A percentile compares a stretch with the other conserved stretches of the same genome.
These are phyloP conservation scores for Heritiera fomes DNA, from an alignment of 345 rosid genomes.

Conservation along the genomic window DNA sequence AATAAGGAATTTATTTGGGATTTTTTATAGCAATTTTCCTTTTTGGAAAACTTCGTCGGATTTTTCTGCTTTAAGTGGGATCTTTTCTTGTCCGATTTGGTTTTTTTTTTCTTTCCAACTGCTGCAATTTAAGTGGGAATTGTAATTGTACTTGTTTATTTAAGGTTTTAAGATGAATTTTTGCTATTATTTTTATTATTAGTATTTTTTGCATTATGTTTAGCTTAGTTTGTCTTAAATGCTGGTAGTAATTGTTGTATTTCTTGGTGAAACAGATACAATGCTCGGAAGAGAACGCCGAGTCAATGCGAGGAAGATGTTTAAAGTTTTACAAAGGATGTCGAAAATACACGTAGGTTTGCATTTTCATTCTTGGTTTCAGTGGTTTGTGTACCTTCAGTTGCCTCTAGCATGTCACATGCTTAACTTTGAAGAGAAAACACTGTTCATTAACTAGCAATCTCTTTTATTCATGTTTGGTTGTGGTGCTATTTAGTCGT, in stretches of 20 bases:
- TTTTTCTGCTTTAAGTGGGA: not conserved
- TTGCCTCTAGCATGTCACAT: not conserved
- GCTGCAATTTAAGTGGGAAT: not conserved
- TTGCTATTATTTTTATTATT: not conserved
- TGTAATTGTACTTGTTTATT: not conserved
- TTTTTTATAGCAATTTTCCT: not conserved
- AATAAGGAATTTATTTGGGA: not conserved
- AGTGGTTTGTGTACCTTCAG: not conserved
- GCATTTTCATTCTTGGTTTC: not conserved
- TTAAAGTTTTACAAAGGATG: conserved; percentile 64
- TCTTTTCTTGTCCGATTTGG: no score
- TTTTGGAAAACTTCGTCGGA: not conserved
- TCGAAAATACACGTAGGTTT: conserved; percentile 61
- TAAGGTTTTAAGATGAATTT: not conserved
- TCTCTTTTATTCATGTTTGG: not conserved
- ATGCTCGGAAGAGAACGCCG: conserved; percentile 65
- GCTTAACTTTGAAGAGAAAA: conserved; percentile 9
- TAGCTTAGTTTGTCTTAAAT: not conserved
- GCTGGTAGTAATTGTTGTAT: not conserved
- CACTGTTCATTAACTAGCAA: not conserved
- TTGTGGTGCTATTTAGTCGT: not conserved
- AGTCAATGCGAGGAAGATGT: conserved; percentile 54
- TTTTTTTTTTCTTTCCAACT: not conserved
- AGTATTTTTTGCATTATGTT: not conserved
- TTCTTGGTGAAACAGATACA: conserved; percentile 50